Evolutionary conservation across 225 moss, liverwort and hornwort species (phyloP), one percentile per base, ranked within the genome.

Genomic region (Sphagnum contortum): DNA sequence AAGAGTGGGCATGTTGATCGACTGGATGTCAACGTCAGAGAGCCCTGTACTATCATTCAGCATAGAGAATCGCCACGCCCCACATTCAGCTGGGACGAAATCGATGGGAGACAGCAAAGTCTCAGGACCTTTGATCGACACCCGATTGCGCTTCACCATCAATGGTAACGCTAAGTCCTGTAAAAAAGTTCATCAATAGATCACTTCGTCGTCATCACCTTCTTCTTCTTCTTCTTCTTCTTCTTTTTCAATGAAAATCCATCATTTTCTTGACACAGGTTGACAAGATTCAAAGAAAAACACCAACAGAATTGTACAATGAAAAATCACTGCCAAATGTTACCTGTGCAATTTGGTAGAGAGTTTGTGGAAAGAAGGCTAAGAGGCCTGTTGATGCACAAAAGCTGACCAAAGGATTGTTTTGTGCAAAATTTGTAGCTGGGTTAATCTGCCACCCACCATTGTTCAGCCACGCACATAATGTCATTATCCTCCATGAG

Each of bases 21-120:
- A 59, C 71, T 62, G 64, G 63, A 91, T 60, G 13, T 91, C 86
- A 48, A 61, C 65, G 9, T 89, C 94, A 57, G 76, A 85, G 4
- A 94, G 89, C 4, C 94, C 91, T 69, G 76, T 67, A 46, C 48
- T 60, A 57, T 94, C 94, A 71, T 94, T 94, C 6, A 94, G 81
- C 89, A 94, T 91, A 69, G 89, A 81, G 69, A 94, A 81, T 5
- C 94, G 87, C 87, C 88, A 91, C 11, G 94, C 77, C 4, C 91
- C 89, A 81, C 89, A 94, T 58, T 74, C 57, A 59, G 89, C 87
- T 52, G 94, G 86, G 13, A 94, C 94, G 13, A 70, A 94, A 68
- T 94, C 94, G 29, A 94, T 61, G 12, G 91, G 94, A 57, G 94
- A 94, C 51, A 94, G 72, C 83, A 78, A 76, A 49, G 87, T 87